Evolutionary conservation across 2,329 filamentous ascomycete species (phyloP).

Genomic region (Fusarium neocosmosporiellum): DNA sequence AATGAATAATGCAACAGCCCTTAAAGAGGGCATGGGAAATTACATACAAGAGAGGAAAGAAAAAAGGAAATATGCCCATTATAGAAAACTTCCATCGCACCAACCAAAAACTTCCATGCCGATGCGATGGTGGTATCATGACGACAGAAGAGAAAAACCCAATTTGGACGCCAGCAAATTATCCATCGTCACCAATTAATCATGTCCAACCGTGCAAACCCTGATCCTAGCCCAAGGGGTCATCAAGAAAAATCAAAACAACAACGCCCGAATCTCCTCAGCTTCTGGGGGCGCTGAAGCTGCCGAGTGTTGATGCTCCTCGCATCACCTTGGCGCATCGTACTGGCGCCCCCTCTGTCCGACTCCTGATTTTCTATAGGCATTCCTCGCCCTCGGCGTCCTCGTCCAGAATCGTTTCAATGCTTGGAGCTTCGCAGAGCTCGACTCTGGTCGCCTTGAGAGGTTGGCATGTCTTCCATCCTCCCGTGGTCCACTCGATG

Average conservation of each 20-base stretch:
- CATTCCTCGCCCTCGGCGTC: conserved; percentile 47
- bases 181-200: background rate
- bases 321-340: background rate
- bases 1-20: background rate
- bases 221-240: background rate
- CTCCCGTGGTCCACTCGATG: conserved; percentile 40
- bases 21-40: background rate
- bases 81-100: background rate
- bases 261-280: background rate
- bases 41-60: background rate
- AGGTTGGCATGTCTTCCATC: conserved; percentile 51
- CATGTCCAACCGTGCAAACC: background rate
- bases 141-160: background rate
- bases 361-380: background rate
- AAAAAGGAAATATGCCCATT: background rate
- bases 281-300: background rate
- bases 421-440: conserved; percentile 15
- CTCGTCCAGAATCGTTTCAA: conserved; percentile 27
- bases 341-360: background rate
- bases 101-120: background rate
- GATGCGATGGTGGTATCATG: conserved; percentile 22
- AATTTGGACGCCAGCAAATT: background rate
- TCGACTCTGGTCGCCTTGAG: conserved; percentile 38
- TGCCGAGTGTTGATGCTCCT: background rate
- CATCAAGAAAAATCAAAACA: background rate